These are phyloP conservation scores for Orbilia ellipsospora DNA, from an alignment of 2,329 filamentous ascomycete genomes.

Conservation along the genomic window DNA sequence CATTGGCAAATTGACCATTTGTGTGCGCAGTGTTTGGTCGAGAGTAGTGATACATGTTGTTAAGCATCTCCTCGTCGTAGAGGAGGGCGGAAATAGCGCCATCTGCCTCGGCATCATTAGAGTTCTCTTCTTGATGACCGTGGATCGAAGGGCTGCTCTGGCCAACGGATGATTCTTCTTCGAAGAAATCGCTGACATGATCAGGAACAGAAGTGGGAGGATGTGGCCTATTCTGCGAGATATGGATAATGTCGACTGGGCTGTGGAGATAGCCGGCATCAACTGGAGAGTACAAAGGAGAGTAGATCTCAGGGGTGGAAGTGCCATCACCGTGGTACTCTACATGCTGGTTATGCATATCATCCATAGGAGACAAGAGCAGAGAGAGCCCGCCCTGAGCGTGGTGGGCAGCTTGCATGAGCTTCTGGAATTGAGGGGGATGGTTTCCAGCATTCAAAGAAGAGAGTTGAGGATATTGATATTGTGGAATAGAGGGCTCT, in stretches of 20 bases:
- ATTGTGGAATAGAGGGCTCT: conserved; percentile 44
- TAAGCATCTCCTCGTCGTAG: conserved; percentile 54
- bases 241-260: conserved; percentile 54
- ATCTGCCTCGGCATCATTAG: conserved; percentile 43
- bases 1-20: conserved; percentile 49
- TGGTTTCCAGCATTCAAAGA: conserved; percentile 49
- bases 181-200: conserved; percentile 53
- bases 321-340: conserved; percentile 49
- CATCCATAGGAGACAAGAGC: conserved; percentile 51
- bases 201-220: conserved; percentile 54
- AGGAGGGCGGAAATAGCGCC: conserved; percentile 51
- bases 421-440: conserved; percentile 54
- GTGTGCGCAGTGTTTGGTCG: conserved; percentile 49
- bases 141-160: conserved; percentile 54
- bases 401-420: conserved; percentile 54
- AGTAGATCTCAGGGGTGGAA: conserved; percentile 53
- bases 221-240: conserved; percentile 43
- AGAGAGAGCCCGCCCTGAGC: conserved; percentile 50
- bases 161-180: conserved; percentile 52
- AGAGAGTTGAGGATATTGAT: conserved; percentile 51
- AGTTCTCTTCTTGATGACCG: conserved; percentile 48
- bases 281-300: conserved; percentile 51
- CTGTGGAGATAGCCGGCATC: conserved; percentile 51
- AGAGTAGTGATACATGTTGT: conserved; percentile 55
- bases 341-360: conserved; percentile 53